Evolutionary conservation across 2,329 filamentous ascomycete genomes (phyloP), one percentile per base, ranked within the genome.

Genomic region (Cladophialophora bantiana): DNA sequence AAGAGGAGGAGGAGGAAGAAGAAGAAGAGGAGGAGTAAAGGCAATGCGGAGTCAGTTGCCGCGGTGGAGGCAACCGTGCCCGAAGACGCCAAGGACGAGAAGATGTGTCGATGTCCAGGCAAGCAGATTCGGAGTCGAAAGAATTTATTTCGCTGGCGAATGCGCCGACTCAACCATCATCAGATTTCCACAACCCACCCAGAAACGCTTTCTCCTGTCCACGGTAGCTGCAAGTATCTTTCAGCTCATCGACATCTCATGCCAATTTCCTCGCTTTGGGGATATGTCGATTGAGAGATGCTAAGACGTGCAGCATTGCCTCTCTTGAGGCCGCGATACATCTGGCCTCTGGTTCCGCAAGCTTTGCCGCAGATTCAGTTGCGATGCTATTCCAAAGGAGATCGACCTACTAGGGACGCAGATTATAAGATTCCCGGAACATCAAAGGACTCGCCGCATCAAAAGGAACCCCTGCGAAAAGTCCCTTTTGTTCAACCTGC

Each of bases 231-330:
- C 36, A 26, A 32, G 54, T n/a, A 9, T 57, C 62, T 54, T 34
- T 42, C 45, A 58, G 36, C 36, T 31, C 57, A 18, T 36, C 40
- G 45, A 18, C 34, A 61, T 61, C 34, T 32, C 18, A 34, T 56
- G 53, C 40, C 54, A 31, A 13, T 56, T 48, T 31, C 34, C 50
- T 40, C 38, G 32, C 42, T 20, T 18, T 69, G 56, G 53, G 45
- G 65, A 62, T 32, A 70, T 68, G 68, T 61, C 67, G 59, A 59
- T 66, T 60, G 56, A 61, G 68, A 54, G 38, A 83, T 83, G 81
- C 78, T 83, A 70, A 80, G 78, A 72, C 80, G 80, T 74, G 78
- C 79, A 67, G 75, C 78, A 63, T 73, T 82, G 72, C 80, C 80
- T 78, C 76, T 81, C 56, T 71, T 78, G 75, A 82, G 80, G 79